phyloP scores from a whole-genome alignment of 345 rosid genomes.

The Nasturtium officinale region DNA sequence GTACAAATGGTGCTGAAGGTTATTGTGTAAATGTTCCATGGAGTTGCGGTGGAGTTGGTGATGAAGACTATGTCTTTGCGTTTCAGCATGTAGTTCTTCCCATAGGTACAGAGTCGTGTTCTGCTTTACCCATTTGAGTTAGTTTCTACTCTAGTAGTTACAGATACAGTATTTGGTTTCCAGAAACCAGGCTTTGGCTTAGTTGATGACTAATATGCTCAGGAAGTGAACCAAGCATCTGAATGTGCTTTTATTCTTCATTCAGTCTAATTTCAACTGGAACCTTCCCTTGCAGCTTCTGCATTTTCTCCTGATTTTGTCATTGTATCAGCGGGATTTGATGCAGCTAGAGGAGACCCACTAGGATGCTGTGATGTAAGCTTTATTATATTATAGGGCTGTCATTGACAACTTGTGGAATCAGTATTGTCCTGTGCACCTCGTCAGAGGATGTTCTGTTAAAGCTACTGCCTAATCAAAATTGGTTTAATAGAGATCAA shows the following conservation, averaged over 20 bases:
- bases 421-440: not conserved
- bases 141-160: slow-evolving; percentile 13
- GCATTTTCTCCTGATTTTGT: slow-evolving; percentile 90
- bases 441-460: slow-evolving; percentile 3
- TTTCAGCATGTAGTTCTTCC: slow-evolving; percentile 90
- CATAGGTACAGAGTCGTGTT: slow-evolving; percentile 56
- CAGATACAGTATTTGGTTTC: not conserved
- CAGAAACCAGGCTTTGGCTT: slow-evolving; percentile 8
- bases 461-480: not conserved
- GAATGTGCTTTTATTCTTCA: not conserved
- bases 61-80: slow-evolving; percentile 89
- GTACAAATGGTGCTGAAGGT: slow-evolving; percentile 87
- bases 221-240: slow-evolving; percentile 10
- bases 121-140: slow-evolving; percentile 10
- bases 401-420: slow-evolving; percentile 8
- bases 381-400: slow-evolving; percentile 16
- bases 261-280: slow-evolving; percentile 16
- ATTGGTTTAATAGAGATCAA: not conserved
- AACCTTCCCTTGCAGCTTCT: slow-evolving; percentile 60
- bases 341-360: slow-evolving; percentile 99
- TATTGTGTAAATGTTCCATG: slow-evolving; percentile 96
- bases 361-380: slow-evolving; percentile 96
- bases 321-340: slow-evolving; percentile 97
- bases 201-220: slow-evolving; percentile 12
- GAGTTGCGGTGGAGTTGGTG: slow-evolving; percentile 95